Evolutionary conservation across 108 stramenopile species (phyloP), one percentile per base, ranked within the genome.

Genomic region (Cyclostephanos invisitatus): DNA sequence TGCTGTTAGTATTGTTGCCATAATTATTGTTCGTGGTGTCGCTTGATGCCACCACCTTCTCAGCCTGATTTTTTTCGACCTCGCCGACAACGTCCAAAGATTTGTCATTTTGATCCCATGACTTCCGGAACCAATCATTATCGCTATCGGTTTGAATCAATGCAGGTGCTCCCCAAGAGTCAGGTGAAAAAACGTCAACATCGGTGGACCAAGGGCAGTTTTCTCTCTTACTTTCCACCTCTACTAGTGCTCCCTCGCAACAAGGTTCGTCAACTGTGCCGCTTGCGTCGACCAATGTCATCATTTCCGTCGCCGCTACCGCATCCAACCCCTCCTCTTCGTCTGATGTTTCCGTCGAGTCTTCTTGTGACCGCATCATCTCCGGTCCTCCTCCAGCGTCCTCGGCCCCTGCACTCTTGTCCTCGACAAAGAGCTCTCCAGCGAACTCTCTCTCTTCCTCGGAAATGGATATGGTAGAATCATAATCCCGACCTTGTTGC

Each of bases 51-150:
- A 40, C 44, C 44, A 46, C 44, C 44, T 46, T 15, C 44, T 46
- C 14, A 0, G 17, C 15, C 44, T 46, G 12, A 9, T 64, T 50
- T 37, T 74, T 50, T 60, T 66, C 66, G 29, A 62, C 60, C 18
- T 48, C 49, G 44, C 15, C 15, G 12, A 46, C 44, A 14, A 15
- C 17, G 44, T 46, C 14, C 44, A 46, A 46, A 46, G 12, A 3
- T 14, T 46, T 15, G 12, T 15, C 14, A 14, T 46, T 46, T 46
- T 15, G 15, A 17, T 46, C 44, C 44, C 44, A 46, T 15, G 44
- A 46, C 44, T 46, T 14, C 44, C 44, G 44, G 44, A 2, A 46
- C 44, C 44, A 46, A 46, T 46, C 14, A 14, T 46, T 46, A 46
- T 46, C 44, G 44, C 44, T 46, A 46, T 46, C 20, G 10, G 10